A percentile compares a stretch with the other conserved stretches of the same genome.
Conservation (phyloP, 345 rosid species). For the Pseudoturritis turrita region DNA sequence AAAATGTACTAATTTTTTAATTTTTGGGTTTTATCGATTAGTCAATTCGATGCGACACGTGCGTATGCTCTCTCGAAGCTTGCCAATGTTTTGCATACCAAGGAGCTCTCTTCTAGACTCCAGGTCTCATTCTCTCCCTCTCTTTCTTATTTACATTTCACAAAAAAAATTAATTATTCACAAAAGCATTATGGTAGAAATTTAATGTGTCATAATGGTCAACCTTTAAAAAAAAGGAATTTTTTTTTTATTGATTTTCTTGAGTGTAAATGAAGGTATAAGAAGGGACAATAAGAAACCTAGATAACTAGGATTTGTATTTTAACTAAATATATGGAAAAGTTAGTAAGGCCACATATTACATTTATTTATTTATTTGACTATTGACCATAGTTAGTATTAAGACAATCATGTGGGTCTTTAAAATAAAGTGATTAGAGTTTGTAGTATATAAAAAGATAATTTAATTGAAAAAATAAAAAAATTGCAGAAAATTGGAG, state of each 20-base stretch:
- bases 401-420: slow-evolving; percentile 26
- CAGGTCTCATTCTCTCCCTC: slow-evolving; percentile 47
- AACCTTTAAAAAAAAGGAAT: not conserved
- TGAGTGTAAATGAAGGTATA: not conserved
- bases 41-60: slow-evolving; percentile 90
- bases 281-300: slow-evolving; percentile 15
- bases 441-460: not conserved
- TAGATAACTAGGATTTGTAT: slow-evolving; percentile 22
- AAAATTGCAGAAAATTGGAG: slow-evolving; percentile 59
- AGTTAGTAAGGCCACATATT: not conserved
- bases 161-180: not conserved
- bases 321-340: slow-evolving; percentile 12
- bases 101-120: slow-evolving; percentile 77
- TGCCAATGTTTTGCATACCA: slow-evolving; percentile 92
- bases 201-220: slow-evolving; percentile 9
- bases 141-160: slow-evolving; percentile 10
- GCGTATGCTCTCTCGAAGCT: slow-evolving; percentile 99
- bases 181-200: slow-evolving; percentile 2
- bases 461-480: not conserved
- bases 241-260: slow-evolving; percentile 1
- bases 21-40: slow-evolving; percentile 27
- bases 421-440: not conserved
- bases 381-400: slow-evolving; percentile 21
- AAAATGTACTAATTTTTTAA: not conserved
- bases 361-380: slow-evolving; percentile 8